phyloP scores from a whole-genome alignment of 164 flowering plant species.

The Brasenia schreberi region DNA sequence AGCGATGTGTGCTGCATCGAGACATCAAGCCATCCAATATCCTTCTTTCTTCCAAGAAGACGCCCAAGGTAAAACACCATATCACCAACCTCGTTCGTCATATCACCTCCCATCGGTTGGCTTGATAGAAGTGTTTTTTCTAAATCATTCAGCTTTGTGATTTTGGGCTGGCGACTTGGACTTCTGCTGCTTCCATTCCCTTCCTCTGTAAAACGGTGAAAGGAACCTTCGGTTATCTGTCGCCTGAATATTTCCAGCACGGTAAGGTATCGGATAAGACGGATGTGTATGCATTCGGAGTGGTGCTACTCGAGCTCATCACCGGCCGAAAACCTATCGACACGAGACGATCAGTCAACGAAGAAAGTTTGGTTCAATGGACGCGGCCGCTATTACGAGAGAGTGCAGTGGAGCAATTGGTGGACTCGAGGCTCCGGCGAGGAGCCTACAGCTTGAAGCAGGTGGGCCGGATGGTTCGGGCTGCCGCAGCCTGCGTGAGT shows the following conservation, averaged over 20 bases:
- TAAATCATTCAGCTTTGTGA: conserved; percentile 64
- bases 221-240: conserved; percentile 98
- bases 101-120: background rate
- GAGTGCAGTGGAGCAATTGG: conserved; percentile 26
- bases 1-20: conserved; percentile 82
- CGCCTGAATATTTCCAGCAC: conserved; percentile 95
- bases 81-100: background rate
- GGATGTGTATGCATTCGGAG: conserved; percentile 87
- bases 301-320: conserved; percentile 69
- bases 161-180: conserved; percentile 93
- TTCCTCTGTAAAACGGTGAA: conserved; percentile 96
- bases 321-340: conserved; percentile 88
- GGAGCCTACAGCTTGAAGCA: conserved; percentile 25
- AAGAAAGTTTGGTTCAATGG: conserved; percentile 82
- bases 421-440: conserved; percentile 45
- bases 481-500: conserved; percentile 58
- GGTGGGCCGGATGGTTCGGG: conserved; percentile 42
- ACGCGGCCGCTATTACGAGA: conserved; percentile 60
- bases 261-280: conserved; percentile 94
- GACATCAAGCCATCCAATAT: conserved; percentile 94
- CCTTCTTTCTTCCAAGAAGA: conserved; percentile 65
- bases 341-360: conserved; percentile 51
- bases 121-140: background rate
- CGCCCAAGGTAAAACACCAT: conserved; percentile 47
- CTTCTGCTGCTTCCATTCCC: conserved; percentile 82